phyloP scores from a whole-genome alignment of 345 rosid species.

The Eucalyptus pauciflora region DNA sequence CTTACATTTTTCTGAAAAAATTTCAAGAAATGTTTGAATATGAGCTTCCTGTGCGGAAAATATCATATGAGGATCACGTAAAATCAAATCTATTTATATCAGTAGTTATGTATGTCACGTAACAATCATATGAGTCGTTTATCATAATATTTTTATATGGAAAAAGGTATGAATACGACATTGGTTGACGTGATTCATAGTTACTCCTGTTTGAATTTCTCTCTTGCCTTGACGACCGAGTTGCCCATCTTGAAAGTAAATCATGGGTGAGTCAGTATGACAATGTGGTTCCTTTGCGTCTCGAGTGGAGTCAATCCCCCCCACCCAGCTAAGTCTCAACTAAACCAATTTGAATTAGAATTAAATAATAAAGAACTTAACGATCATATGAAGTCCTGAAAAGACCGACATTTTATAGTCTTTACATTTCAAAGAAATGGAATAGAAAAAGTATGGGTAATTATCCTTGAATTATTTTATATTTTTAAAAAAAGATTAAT shows the following conservation, averaged over 20 bases:
- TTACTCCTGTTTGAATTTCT: not conserved
- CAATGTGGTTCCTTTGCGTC: not conserved
- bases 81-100: not conserved
- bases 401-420: not conserved
- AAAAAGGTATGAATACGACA: not conserved
- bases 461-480: rapidly evolving
- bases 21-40: not conserved
- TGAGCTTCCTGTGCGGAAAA: not conserved
- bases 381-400: not conserved
- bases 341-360: not conserved
- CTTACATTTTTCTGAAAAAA: not conserved
- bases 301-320: not conserved
- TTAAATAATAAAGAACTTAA: not conserved
- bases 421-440: not conserved
- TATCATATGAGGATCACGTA: not conserved
- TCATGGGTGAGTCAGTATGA: not conserved
- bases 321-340: not conserved
- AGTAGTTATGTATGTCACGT: not conserved
- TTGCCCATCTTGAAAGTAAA: not conserved
- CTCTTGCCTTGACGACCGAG: too few relatives aligned
- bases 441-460: not conserved
- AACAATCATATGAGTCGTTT: rapidly evolving
- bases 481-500: rapidly evolving
- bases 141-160: not conserved
- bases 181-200: not conserved